phyloP scores from a whole-genome alignment of 768 basidiomycete genomes.

The Lentinula aciculospora region DNA sequence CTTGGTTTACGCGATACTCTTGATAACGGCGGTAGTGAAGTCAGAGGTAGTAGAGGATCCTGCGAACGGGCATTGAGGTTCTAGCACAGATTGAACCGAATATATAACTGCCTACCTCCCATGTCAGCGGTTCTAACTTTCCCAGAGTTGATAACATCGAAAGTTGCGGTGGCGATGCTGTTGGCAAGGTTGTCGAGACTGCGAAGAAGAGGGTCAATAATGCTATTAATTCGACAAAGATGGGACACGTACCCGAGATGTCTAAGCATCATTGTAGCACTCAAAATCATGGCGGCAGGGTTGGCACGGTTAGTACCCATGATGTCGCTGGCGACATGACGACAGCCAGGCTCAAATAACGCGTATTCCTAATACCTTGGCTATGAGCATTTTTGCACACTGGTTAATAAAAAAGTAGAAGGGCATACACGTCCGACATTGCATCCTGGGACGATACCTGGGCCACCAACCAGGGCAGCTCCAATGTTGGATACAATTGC shows the following conservation, averaged over 20 bases:
- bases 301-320: conserved; percentile 96
- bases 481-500: conserved; percentile 98
- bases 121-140: conserved; percentile 92
- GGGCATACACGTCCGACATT: conserved; percentile 83
- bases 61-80: conserved; percentile 19
- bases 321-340: conserved; percentile 91
- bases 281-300: conserved; percentile 96
- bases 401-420: background rate
- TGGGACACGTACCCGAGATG: conserved; percentile 76
- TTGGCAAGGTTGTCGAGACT: conserved; percentile 93
- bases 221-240: too few species aligned
- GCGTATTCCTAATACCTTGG: conserved; percentile 83
- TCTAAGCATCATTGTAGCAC: conserved; percentile 95
- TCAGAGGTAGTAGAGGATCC: conserved; percentile 90
- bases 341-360: conserved; percentile 97
- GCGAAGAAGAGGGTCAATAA: conserved; percentile 18
- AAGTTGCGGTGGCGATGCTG: conserved; percentile 86
- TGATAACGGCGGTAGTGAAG: conserved; percentile 90
- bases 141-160: conserved; percentile 85
- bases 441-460: conserved; percentile 96
- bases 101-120: conserved; percentile 61
- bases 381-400: conserved; percentile 10
- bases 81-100: background rate
- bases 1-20: conserved; percentile 40
- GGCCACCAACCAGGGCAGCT: conserved; percentile 96